Evolutionary conservation across 1,139 yeast species (phyloP).

Genomic region (Nakaseomyces nivariensis): DNA sequence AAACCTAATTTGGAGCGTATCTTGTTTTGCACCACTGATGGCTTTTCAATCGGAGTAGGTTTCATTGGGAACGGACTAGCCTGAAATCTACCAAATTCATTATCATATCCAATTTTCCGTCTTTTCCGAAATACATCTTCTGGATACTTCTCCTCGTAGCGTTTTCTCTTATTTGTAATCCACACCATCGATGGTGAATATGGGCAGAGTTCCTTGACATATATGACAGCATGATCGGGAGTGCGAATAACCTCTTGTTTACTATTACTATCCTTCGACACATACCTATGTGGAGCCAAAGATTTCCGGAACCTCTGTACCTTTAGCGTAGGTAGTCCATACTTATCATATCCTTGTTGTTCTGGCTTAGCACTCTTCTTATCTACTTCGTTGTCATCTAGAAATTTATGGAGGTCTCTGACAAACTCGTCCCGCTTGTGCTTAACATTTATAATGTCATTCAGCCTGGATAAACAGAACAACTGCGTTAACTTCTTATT

Average conservation of each 20-base stretch:
- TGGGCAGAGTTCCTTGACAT: not conserved
- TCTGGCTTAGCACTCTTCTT: not conserved
- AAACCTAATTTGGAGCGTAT: slow-evolving; percentile 6
- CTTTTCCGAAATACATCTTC: not conserved
- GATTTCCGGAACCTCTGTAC: slow-evolving; percentile 2
- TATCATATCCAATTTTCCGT: not conserved
- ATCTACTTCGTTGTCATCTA: slow-evolving; percentile 1
- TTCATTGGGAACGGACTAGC: slow-evolving; percentile 10
- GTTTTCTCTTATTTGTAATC: not conserved
- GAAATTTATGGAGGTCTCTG: not conserved
- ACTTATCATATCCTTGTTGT: not conserved
- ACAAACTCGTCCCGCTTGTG: not conserved
- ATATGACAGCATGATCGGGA: not conserved
- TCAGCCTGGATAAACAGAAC: not conserved
- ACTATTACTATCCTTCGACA: not conserved
- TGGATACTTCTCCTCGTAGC: not conserved
- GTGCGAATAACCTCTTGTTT: not conserved
- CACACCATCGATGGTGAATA: slow-evolving; percentile 1
- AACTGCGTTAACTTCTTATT: not conserved
- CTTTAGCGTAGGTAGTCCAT: not conserved
- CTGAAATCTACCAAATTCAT: not conserved
- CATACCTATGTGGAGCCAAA: not conserved
- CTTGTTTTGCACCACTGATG: slow-evolving; percentile 6
- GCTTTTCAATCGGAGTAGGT: slow-evolving; percentile 14
- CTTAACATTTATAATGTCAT: not conserved